A percentile compares a stretch with the other conserved stretches of the same genome.
Evolutionary conservation across 2,329 filamentous ascomycete species (phyloP).

Genomic region (Didymella pinodella): DNA sequence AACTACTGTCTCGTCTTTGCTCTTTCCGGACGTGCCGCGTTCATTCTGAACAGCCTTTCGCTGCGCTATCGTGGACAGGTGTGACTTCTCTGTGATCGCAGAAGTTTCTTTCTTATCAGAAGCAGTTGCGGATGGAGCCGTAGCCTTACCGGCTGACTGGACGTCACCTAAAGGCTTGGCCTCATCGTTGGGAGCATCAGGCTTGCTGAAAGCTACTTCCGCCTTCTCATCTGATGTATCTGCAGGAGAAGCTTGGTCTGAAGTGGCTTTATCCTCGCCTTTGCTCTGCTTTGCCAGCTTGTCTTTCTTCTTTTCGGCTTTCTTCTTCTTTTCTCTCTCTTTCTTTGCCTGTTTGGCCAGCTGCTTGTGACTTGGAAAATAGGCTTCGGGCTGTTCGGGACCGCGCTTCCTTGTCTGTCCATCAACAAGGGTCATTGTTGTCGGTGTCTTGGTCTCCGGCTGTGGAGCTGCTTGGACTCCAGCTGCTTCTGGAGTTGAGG

Average conservation of each 20-base stretch:
- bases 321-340: conserved; percentile 49
- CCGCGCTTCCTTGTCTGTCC: conserved; percentile 32
- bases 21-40: conserved; percentile 14
- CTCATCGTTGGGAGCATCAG: neutral
- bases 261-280: conserved; percentile 5
- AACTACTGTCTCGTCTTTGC: conserved; percentile 4
- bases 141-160: neutral
- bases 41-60: neutral
- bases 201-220: neutral
- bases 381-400: conserved; percentile 38
- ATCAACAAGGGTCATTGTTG: neutral
- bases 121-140: neutral
- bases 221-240: neutral
- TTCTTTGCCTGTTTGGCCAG: conserved; percentile 40
- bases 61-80: neutral
- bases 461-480: neutral
- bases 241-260: neutral
- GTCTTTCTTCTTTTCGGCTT: conserved; percentile 49
- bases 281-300: neutral
- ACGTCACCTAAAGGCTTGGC: neutral
- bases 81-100: neutral
- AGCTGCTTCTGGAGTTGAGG: neutral
- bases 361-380: conserved; percentile 36
- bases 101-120: neutral
- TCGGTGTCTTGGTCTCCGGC: neutral